These are phyloP conservation scores for Epichloe sibirici DNA, from an alignment of 2,329 filamentous ascomycete species.

Conservation along the genomic window DNA sequence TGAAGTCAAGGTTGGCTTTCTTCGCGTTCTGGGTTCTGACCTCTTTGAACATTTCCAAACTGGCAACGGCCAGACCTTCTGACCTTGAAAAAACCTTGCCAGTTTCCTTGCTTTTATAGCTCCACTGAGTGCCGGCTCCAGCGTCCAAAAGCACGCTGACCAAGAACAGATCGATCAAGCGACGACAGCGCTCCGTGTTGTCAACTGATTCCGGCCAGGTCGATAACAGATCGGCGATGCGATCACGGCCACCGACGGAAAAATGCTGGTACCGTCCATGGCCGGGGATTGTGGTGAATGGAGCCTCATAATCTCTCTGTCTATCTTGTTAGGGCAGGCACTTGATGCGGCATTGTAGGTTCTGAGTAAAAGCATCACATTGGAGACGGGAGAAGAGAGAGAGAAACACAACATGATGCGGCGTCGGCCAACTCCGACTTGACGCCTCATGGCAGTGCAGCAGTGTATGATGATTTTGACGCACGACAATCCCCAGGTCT, in stretches of 20 bases:
- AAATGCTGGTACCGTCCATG: slow-evolving; percentile 82
- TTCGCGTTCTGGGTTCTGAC: slow-evolving; percentile 22
- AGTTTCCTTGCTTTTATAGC: slow-evolving; percentile 83
- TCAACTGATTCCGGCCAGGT: slow-evolving; percentile 60
- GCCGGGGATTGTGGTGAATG: slow-evolving; percentile 58
- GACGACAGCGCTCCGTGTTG: slow-evolving; percentile 58
- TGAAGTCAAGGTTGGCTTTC: neutral
- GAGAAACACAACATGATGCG: neutral
- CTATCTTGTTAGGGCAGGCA: neutral
- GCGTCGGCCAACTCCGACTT: neutral
- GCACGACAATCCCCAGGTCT: neutral
- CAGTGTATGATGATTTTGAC: neutral
- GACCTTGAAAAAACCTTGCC: slow-evolving; percentile 72
- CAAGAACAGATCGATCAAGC: slow-evolving; percentile 66
- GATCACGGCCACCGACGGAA: slow-evolving; percentile 63
- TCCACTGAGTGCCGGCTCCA: slow-evolving; percentile 82
- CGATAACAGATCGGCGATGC: slow-evolving; percentile 57
- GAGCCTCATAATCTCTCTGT: slow-evolving; percentile 43
- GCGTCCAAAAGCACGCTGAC: slow-evolving; percentile 75
- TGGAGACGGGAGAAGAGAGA: neutral
- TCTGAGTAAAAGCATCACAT: neutral
- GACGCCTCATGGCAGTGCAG: neutral
- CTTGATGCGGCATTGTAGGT: neutral
- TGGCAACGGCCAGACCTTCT: slow-evolving; percentile 71
- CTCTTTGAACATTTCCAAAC: slow-evolving; percentile 83